phyloP scores from a whole-genome alignment of 768 basidiomycete species.

The Cystofilobasidium macerans region DNA sequence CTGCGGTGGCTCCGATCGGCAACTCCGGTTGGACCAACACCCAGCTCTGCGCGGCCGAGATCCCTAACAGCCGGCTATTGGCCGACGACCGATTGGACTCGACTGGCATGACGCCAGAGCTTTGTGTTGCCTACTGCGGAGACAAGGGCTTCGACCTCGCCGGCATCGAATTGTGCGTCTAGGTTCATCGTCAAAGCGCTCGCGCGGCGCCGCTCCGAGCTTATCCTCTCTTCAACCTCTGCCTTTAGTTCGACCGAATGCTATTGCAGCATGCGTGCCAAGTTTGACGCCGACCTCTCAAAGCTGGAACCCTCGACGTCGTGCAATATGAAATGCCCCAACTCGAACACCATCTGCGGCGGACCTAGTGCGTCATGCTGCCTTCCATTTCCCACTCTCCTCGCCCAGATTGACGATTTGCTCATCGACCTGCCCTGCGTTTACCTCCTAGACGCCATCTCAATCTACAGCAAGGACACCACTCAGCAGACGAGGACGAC shows the following conservation, averaged over 20 bases:
- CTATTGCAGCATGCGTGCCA: background rate
- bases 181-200: too few relatives aligned
- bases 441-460: too few relatives aligned
- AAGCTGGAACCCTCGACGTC: too few relatives aligned
- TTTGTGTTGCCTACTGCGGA: background rate
- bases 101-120: background rate
- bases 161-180: conserved; percentile 1
- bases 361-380: background rate
- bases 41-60: background rate
- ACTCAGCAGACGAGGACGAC: too few relatives aligned
- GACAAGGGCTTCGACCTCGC: background rate
- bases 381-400: too few relatives aligned
- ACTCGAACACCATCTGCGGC: background rate
- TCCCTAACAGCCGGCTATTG: background rate
- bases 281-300: background rate
- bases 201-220: too few relatives aligned
- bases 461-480: too few relatives aligned
- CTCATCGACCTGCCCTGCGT: too few relatives aligned
- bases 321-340: background rate
- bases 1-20: background rate
- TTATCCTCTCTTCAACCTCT: background rate
- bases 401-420: too few relatives aligned
- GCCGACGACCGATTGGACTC: background rate
- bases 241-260: background rate
- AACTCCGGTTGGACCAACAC: background rate